phyloP scores from a whole-genome alignment of 2,329 filamentous ascomycete species.

The Aspergillus arachidicola region DNA sequence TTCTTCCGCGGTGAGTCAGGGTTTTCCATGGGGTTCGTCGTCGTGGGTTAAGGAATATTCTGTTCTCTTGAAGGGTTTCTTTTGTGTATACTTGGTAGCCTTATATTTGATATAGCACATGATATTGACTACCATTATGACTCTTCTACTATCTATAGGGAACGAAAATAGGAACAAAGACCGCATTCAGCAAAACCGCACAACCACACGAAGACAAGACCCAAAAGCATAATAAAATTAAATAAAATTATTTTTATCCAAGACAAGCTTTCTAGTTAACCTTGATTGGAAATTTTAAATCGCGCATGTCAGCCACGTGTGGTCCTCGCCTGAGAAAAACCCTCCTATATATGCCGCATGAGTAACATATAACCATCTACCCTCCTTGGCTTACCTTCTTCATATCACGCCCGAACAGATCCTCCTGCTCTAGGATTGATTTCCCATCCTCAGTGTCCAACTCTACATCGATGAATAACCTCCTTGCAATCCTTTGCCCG shows the following conservation, averaged over 20 bases:
- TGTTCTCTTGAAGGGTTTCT: background rate
- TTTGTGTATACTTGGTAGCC: background rate
- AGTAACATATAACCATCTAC: background rate
- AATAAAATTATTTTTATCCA: background rate
- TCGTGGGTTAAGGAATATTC: background rate
- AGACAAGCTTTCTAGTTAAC: background rate
- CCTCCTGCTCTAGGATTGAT: background rate
- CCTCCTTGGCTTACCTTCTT: background rate
- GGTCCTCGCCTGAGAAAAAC: background rate
- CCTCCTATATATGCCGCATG: background rate
- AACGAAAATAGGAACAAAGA: background rate
- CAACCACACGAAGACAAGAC: background rate
- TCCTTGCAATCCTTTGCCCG: background rate
- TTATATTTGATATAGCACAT: background rate
- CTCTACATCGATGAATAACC: background rate
- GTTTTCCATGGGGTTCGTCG: background rate
- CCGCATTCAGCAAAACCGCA: background rate
- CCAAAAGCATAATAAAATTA: background rate
- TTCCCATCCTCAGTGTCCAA: background rate
- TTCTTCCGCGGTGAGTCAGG: background rate
- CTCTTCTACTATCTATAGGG: too few species aligned
- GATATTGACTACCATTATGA: too few species aligned
- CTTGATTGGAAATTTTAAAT: background rate
- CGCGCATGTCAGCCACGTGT: background rate
- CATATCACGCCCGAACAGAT: background rate